Evolutionary conservation across 352 stramenopile species (phyloP), one percentile per base, ranked within the genome.

Genomic region (Phytophthora pistaciae): DNA sequence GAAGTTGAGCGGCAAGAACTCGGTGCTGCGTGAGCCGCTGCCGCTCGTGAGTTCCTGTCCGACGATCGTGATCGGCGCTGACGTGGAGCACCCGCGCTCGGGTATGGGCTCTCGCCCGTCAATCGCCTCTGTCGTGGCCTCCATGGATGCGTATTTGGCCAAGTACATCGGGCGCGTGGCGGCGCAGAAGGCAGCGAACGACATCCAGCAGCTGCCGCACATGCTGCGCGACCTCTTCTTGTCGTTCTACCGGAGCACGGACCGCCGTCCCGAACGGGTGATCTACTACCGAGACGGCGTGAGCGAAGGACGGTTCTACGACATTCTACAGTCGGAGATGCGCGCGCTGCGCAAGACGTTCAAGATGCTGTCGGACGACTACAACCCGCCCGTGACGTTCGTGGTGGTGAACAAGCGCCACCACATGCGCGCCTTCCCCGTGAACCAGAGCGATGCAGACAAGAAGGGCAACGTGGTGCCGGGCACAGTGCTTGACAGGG

Each of bases 241-340:
- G 49, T 74, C 79, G 9, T 97, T 91, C 71, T 94, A 92, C 73
- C 49, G 78, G 44, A 71, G 72, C 33, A 96, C 87, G 5, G 74
- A 77, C 16, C 75, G 81, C 36, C 91, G 92, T 67, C 91, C 91
- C 0, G 75, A 91, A 50, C 81, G 78, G 10, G 88, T 97, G 10
- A 61, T 97, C 9, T 97, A 94, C 75, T 96, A 95, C 70, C 88
- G 91, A 20, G 87, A 97, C 44, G 89, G 91, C 25, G 87, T 97
- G 33, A 93, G 83, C 61, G 91, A 97, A 78, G 89, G 89, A 0
- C 85, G 93, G 40, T 94, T 93, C 56, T 76, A 84, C 60, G 84
- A 92, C 61, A 91, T 96, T 6, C 42, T 93, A 25, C 75, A 92
- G 60, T 75, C 70, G 7, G 91, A 91, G 56, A 92, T 97, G 89